A percentile compares a stretch with the other conserved stretches of the same genome.
Evolutionary conservation across 2,329 filamentous ascomycete species (phyloP).

Genomic region (Pseudocercospora macadamiae): DNA sequence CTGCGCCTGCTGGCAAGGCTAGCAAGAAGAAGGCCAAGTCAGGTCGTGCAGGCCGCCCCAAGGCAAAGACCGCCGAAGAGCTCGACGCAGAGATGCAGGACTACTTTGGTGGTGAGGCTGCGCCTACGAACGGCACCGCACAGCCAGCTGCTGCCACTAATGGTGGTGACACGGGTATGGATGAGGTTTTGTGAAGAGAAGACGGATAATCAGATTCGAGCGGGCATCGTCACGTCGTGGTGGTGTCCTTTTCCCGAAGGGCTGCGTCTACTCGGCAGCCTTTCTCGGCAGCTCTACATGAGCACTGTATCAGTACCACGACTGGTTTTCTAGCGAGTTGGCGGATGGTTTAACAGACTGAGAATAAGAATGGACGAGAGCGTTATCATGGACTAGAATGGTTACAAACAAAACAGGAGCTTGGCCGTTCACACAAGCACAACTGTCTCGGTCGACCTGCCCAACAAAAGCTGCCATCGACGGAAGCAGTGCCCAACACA

Average conservation of each 20-base stretch:
- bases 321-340: slow-evolving; percentile 8
- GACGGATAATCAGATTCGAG: background rate
- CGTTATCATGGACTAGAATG: slow-evolving; percentile 14
- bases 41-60: slow-evolving; percentile 68
- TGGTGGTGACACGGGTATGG: slow-evolving; percentile 58
- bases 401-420: background rate
- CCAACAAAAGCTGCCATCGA: background rate
- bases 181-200: slow-evolving; percentile 56
- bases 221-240: background rate
- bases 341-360: slow-evolving; percentile 7
- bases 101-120: slow-evolving; percentile 70
- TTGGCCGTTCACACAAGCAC: background rate
- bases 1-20: slow-evolving; percentile 50
- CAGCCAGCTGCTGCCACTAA: slow-evolving; percentile 51
- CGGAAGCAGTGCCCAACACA: background rate
- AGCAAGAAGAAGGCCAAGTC: slow-evolving; percentile 57
- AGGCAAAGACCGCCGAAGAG: slow-evolving; percentile 88
- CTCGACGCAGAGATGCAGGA: slow-evolving; percentile 97
- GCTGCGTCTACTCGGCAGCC: background rate
- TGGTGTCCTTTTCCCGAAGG: slow-evolving; percentile 8
- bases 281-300: background rate
- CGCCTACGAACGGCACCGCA: slow-evolving; percentile 50
- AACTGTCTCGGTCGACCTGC: slow-evolving; percentile 1
- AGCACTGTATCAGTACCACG: slow-evolving; percentile 15
- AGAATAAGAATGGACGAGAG: slow-evolving; percentile 11